Evolutionary conservation across 2,329 filamentous ascomycete genomes (phyloP).

Genomic region (Cladosporium sp.): DNA sequence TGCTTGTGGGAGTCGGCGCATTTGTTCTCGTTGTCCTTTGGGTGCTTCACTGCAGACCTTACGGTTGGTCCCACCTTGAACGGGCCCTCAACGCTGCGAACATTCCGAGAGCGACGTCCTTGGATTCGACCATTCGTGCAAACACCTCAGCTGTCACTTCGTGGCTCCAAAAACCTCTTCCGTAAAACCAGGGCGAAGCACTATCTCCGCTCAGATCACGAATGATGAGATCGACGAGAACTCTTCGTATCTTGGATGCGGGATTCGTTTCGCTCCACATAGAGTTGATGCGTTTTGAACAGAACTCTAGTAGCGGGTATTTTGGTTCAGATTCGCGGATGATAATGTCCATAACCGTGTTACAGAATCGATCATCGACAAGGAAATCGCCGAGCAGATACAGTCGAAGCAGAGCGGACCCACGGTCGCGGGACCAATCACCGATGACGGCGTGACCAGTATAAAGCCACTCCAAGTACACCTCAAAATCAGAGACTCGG

Average conservation of each 20-base stretch:
- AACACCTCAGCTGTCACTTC: too few relatives aligned
- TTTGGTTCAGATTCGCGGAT: too few relatives aligned
- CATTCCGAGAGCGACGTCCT: not conserved
- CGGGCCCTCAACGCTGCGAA: not conserved
- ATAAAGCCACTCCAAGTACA: not conserved
- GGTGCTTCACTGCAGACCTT: not conserved
- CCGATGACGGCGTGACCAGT: not conserved
- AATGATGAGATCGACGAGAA: not conserved
- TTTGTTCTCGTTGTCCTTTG: not conserved
- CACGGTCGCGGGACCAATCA: not conserved
- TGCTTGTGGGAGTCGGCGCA: not conserved
- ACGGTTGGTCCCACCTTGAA: not conserved
- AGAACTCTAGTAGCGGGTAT: too few relatives aligned
- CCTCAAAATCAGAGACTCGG: not conserved
- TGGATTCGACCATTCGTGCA: too few relatives aligned
- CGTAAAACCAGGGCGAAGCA: too few relatives aligned
- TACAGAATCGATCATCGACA: not conserved
- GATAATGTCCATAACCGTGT: not conserved
- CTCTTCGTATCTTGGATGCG: not conserved
- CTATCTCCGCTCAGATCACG: not conserved
- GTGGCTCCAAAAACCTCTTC: too few relatives aligned
- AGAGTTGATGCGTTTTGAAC: too few relatives aligned
- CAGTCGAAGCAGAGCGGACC: not conserved
- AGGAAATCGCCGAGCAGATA: not conserved
- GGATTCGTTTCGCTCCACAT: not conserved